Percentiles rank a stretch among this genome's conserved stretches.
phyloP scores from a whole-genome alignment of 352 stramenopile species.

The Achlya hypogyna region DNA sequence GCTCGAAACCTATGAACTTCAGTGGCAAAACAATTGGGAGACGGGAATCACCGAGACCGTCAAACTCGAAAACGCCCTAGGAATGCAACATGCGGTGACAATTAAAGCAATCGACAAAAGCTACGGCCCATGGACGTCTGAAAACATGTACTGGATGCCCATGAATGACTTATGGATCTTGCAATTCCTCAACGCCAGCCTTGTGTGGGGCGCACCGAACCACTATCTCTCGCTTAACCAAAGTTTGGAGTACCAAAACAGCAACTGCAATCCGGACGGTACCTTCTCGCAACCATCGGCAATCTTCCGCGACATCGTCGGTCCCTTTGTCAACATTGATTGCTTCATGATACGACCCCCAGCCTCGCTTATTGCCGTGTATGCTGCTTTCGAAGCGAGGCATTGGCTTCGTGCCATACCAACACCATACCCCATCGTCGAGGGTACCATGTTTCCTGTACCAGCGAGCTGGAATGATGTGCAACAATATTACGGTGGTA shows the following conservation, averaged over 20 bases:
- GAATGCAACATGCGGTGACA: background rate
- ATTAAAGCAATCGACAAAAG: background rate
- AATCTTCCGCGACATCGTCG: background rate
- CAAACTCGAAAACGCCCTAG: background rate
- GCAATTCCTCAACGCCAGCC: background rate
- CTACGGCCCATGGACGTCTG: background rate
- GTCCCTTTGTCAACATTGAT: slow-evolving; percentile 8
- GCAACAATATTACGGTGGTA: too few relatives aligned
- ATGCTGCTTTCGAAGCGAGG: background rate
- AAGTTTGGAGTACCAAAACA: background rate
- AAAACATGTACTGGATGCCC: background rate
- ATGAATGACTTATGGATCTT: background rate
- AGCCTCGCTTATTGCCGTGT: background rate
- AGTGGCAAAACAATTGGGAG: background rate
- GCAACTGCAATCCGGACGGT: background rate
- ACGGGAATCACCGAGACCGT: background rate
- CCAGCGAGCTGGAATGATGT: background rate
- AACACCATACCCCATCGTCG: background rate
- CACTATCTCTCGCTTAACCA: background rate
- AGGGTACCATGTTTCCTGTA: background rate
- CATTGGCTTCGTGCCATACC: background rate
- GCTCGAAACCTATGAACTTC: background rate
- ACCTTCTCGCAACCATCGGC: background rate
- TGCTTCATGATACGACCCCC: background rate
- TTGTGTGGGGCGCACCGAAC: background rate